phyloP scores from a whole-genome alignment of 495 filamentous ascomycete genomes.

The Neurospora sp. region DNA sequence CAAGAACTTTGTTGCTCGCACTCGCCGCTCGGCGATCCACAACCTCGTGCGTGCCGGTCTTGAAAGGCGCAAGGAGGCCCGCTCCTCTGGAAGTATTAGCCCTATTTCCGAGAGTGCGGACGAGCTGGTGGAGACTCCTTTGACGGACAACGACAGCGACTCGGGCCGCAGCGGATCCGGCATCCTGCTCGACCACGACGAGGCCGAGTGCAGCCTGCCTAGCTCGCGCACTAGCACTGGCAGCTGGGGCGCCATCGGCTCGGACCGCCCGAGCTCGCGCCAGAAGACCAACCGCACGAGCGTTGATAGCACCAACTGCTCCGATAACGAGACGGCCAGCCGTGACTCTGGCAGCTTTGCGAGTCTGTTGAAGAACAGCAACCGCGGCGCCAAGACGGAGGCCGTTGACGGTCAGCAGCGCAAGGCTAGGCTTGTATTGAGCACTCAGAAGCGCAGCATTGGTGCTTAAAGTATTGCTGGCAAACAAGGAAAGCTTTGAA shows the following conservation, averaged over 20 bases:
- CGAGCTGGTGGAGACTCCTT: conserved; percentile 55
- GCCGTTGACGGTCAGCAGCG: conserved; percentile 56
- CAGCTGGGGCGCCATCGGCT: conserved; percentile 68
- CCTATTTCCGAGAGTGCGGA: conserved; percentile 77
- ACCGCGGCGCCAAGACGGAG: conserved; percentile 33
- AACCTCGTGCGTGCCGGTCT: conserved; percentile 85
- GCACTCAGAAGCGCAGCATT: conserved; percentile 78
- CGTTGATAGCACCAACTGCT: conserved; percentile 49
- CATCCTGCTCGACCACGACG: conserved; percentile 60
- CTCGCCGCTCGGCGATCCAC: conserved; percentile 83
- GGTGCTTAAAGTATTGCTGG: conserved; percentile 7
- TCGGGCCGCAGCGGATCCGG: conserved; percentile 70
- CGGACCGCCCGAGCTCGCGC: conserved; percentile 54
- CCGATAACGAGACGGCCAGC: conserved; percentile 28
- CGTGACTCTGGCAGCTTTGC: conserved; percentile 39
- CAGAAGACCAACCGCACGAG: conserved; percentile 52
- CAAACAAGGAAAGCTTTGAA: not conserved
- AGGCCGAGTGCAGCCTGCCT: conserved; percentile 55
- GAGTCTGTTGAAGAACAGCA: conserved; percentile 46
- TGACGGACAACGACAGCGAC: conserved; percentile 72
- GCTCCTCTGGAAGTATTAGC: conserved; percentile 68
- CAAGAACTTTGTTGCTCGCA: conserved; percentile 95
- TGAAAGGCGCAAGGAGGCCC: conserved; percentile 64
- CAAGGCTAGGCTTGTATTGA: conserved; percentile 78
- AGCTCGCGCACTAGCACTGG: conserved; percentile 68